Evolutionary conservation across 2,329 filamentous ascomycete genomes (phyloP), one percentile per base, ranked within the genome.

Genomic region (Colletotrichum abscissum): DNA sequence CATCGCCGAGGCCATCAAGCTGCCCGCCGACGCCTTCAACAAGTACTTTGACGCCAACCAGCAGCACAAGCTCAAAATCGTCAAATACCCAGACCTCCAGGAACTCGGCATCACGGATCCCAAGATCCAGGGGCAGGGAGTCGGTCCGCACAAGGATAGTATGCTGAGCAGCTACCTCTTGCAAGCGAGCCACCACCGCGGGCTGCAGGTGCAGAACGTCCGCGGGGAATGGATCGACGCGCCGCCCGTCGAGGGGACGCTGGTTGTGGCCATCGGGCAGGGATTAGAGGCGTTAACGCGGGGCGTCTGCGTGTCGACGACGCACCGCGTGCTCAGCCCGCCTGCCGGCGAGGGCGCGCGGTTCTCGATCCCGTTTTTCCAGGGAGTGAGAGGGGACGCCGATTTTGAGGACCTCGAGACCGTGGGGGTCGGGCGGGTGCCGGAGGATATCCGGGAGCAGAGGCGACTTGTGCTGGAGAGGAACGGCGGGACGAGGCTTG

Each of bases 1-100:
- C 35, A 93, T 97, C 77, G 94, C 95, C 74, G 94, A 97, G 84
- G 93, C 94, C n/a, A 92, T 97, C 75, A 89, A 90, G 11, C 86
- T 97, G 6, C 90, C 92, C 0, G 75, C 87, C 0, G 83, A 88
- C 63, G 94, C 95, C 0, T 97, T 97, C 81, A 85, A 90, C 79
- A 91, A 89, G 78, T 97, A 95, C 86, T 96, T 96, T 82, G 94
- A 95, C 80, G 77, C 87, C 86, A 81, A 88, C 77, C 86, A 90
- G 85, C 94, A 97, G 84, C 94, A 97, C 85, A 97, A 97, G 86
- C 88, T 97, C 78, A 97, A 97, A 85, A 92, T 97, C 73, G 92
- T 97, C 73, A 94, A 94, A 84, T 97, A 97, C 79, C 95, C 95
- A 0, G 94, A 97, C 80, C 82, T 89, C 14, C 82, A 84, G n/a